Conservation (phyloP, 2,329 filamentous ascomycete genomes). For the Diaporthe australafricana region DNA sequence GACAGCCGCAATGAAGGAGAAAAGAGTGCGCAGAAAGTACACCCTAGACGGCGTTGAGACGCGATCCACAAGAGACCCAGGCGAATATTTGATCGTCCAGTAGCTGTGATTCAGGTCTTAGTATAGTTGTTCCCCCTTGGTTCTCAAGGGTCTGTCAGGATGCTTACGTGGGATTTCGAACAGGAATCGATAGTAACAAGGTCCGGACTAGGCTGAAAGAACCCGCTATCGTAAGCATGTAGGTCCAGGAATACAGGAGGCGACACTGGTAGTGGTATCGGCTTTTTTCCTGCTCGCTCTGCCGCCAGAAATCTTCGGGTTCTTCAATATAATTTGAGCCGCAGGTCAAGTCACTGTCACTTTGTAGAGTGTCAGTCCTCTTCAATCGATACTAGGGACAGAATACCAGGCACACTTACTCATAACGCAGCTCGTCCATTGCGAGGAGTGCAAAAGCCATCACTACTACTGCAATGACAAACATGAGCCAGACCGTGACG, state of each 20-base stretch:
- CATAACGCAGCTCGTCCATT: conserved; percentile 8
- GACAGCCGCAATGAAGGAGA: not conserved
- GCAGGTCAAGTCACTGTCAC: not conserved
- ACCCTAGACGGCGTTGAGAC: not conserved
- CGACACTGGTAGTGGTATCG: not conserved
- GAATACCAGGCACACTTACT: not conserved
- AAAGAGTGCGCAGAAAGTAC: not conserved
- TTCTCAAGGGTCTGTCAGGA: not conserved
- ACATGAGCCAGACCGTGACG: conserved; percentile 8
- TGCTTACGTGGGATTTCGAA: not conserved
- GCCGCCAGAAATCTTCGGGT: not conserved
- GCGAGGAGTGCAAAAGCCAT: conserved; percentile 2
- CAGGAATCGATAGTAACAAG: not conserved
- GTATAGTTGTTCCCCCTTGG: not conserved
- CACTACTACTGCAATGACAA: conserved; percentile 1
- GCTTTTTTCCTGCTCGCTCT: not conserved
- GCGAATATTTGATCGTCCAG: conserved; percentile 11
- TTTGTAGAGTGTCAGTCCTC: not conserved
- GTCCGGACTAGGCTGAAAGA: conserved; percentile 7
- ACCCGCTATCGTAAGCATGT: not conserved
- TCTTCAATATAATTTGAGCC: not conserved
- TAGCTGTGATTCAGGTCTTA: not conserved
- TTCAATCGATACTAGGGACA: not conserved
- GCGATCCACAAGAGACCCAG: not conserved
- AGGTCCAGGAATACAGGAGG: not conserved